Conservation (phyloP, 2,329 filamentous ascomycete genomes). For the Aspergillus niger region DNA sequence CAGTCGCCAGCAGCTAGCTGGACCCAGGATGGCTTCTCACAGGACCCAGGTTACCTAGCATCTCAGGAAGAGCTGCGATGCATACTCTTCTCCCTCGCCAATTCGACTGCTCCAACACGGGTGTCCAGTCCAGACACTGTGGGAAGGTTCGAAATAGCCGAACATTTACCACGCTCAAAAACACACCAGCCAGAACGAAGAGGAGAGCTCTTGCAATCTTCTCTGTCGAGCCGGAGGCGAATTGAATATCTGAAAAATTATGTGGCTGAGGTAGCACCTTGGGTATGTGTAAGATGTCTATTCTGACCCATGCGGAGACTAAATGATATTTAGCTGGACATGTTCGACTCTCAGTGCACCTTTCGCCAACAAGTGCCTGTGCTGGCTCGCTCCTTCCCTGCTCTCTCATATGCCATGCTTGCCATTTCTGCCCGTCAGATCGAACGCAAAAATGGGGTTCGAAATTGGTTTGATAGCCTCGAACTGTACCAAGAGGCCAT, state of each 20-base stretch:
- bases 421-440: constrained; percentile 58
- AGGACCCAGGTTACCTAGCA: constrained; percentile 48
- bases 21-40: constrained; percentile 34
- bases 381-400: constrained; percentile 49
- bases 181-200: neutral
- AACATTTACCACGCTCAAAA: neutral
- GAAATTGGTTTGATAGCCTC: constrained; percentile 52
- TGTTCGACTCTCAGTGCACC: constrained; percentile 56
- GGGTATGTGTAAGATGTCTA: constrained; percentile 39
- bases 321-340: constrained; percentile 50
- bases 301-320: too few species aligned
- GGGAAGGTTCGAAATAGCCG: constrained; percentile 11
- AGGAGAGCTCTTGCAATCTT: constrained; percentile 17
- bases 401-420: constrained; percentile 54
- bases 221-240: constrained; percentile 36
- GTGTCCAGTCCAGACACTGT: constrained; percentile 37
- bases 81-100: constrained; percentile 49
- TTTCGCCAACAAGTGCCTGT: constrained; percentile 56
- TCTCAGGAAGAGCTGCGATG: constrained; percentile 49
- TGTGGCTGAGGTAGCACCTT: constrained; percentile 56
- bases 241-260: constrained; percentile 53
- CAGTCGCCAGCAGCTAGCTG: constrained; percentile 20
- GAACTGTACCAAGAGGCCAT: constrained; percentile 58
- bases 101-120: constrained; percentile 47
- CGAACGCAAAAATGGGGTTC: constrained; percentile 51